Evolutionary conservation across 2,329 filamentous ascomycete genomes (phyloP), one percentile per base, ranked within the genome.

Genomic region (Stachybotrys elegans): DNA sequence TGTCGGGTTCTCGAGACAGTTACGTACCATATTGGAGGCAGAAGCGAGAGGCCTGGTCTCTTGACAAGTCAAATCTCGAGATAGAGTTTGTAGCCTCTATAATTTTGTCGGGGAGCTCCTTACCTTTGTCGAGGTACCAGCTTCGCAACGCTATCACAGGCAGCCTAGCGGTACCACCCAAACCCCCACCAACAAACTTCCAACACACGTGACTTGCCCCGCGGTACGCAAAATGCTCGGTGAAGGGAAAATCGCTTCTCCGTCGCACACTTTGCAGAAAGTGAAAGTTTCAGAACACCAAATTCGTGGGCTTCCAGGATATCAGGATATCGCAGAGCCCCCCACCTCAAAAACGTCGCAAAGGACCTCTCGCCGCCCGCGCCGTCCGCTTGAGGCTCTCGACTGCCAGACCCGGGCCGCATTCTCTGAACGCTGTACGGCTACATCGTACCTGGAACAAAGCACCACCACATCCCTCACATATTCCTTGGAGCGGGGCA

Each of bases 131-230:
- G n/a, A n/a, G n/a, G n/a, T n/a, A n/a, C n/a, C n/a, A n/a, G n/a
- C n/a, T n/a, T n/a, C n/a, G n/a, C n/a, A n/a, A n/a, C n/a, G n/a
- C n/a, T n/a, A n/a, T n/a, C n/a, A n/a, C n/a, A n/a, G n/a, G n/a
- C n/a, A n/a, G n/a, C n/a, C n/a, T n/a, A n/a, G n/a, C n/a, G n/a
- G n/a, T n/a, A n/a, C n/a, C n/a, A n/a, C n/a, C n/a, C n/a, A 51
- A 47, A 53, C 55, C 57, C 55, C 57, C 54, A 48, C 48, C 49
- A 55, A 50, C 23, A 45, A 44, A 41, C 44, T 23, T 40, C 49
- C 37, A 45, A 25, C 27, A 44, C 65, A 68, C 65, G 65, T 68
- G 65, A 68, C 57, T 68, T 68, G 64, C 65, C 65, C 65, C 63
- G 64, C 64, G 53, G 43, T 43, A 47, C 47, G 42, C 46, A 48